These are phyloP conservation scores for Cubamyces sp. DNA, from an alignment of 768 basidiomycete genomes.

Conservation along the genomic window DNA sequence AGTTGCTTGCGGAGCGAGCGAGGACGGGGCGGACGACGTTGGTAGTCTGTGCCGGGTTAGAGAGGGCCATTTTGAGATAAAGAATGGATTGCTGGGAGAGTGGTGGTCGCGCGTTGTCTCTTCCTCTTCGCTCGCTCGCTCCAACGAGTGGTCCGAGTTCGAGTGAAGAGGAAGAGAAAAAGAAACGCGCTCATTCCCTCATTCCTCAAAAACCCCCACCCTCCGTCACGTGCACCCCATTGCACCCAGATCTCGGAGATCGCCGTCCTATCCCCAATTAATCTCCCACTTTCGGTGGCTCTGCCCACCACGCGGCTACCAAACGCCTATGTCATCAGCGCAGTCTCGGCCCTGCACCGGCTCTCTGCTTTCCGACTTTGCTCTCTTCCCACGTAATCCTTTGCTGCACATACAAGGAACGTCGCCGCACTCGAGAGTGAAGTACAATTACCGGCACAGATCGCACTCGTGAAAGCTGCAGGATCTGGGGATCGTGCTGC, in stretches of 20 bases:
- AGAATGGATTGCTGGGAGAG: slow-evolving; percentile 5
- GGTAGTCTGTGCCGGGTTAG: slow-evolving; percentile 27
- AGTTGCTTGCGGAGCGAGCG: slow-evolving; percentile 48
- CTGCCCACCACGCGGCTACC: too few species aligned
- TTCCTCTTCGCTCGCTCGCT: slow-evolving; percentile 39
- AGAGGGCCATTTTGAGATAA: slow-evolving; percentile 22
- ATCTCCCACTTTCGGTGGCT: not conserved
- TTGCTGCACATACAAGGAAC: too few species aligned
- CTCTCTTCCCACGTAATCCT: too few species aligned
- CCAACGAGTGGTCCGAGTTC: slow-evolving; percentile 26
- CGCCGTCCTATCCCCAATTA: slow-evolving; percentile 12
- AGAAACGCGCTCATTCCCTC: slow-evolving; percentile 23
- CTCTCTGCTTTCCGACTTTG: too few species aligned
- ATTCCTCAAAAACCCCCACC: slow-evolving; percentile 18
- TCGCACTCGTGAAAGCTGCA: too few species aligned
- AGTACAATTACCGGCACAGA: too few species aligned
- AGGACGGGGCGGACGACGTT: slow-evolving; percentile 44
- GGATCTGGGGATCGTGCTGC: too few species aligned
- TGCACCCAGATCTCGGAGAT: slow-evolving; percentile 14
- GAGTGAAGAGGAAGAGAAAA: slow-evolving; percentile 38
- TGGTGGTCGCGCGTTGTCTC: slow-evolving; percentile 23
- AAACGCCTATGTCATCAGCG: too few species aligned
- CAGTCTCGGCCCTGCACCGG: too few species aligned
- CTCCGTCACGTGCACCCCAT: not conserved
- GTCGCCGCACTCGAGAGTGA: too few species aligned